A percentile compares a stretch with the other conserved stretches of the same genome.
phyloP scores from a whole-genome alignment of 2,329 filamentous ascomycete genomes.

The Sporothrix luriei region DNA sequence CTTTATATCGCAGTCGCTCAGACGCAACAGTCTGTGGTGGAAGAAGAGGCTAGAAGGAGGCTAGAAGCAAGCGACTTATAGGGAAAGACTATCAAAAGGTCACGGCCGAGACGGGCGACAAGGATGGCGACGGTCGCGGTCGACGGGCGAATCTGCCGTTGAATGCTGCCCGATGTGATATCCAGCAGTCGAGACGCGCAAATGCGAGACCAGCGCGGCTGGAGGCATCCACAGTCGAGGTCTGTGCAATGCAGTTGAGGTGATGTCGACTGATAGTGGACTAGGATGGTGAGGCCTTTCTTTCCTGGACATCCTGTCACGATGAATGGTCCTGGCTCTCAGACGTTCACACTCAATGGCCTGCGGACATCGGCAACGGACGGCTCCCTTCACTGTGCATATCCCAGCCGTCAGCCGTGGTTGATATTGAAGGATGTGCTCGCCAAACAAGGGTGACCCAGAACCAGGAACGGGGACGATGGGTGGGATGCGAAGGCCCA shows the following conservation, averaged over 20 bases:
- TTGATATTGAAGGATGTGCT: neutral
- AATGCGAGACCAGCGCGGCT: neutral
- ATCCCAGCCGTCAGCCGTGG: neutral
- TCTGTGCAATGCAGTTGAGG: no score
- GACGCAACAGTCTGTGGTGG: neutral
- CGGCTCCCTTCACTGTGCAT: neutral
- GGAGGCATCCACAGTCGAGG: no score
- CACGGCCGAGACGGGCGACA: neutral
- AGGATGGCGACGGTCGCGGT: neutral
- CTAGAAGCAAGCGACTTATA: neutral
- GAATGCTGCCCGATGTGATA: neutral
- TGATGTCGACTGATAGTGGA: no score
- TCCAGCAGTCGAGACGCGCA: no score
- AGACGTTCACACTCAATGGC: neutral
- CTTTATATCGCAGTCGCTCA: neutral
- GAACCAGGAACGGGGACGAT: neutral
- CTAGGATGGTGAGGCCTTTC: neutral
- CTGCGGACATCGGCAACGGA: neutral
- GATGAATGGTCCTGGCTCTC: neutral
- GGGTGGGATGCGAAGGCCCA: neutral
- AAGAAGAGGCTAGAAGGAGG: neutral
- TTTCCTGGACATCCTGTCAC: neutral
- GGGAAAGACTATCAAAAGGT: neutral
- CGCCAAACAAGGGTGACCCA: constrained; percentile 9
- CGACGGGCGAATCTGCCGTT: neutral